phyloP scores from a whole-genome alignment of 306 rosid species.

The Gleditsia sinensis region DNA sequence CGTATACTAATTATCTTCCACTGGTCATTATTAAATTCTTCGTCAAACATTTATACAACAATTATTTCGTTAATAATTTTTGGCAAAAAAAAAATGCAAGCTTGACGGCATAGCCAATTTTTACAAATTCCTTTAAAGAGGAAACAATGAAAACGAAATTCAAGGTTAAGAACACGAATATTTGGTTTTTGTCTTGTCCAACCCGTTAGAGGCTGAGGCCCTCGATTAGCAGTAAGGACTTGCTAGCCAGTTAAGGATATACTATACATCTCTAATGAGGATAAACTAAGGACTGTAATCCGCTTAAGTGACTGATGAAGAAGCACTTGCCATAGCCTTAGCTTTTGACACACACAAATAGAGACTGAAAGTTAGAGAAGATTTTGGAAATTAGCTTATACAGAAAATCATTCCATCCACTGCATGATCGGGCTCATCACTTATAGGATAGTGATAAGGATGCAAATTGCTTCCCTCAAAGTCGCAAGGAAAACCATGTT shows the following conservation, averaged over 20 bases:
- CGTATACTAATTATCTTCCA: too few relatives aligned
- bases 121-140: too few relatives aligned
- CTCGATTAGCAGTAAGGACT: not conserved
- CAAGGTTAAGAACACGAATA: too few relatives aligned
- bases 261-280: not conserved
- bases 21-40: too few relatives aligned
- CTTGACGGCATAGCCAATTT: too few relatives aligned
- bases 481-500: slow-evolving; percentile 45
- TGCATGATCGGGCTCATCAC: slow-evolving; percentile 49
- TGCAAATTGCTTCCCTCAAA: slow-evolving; percentile 35
- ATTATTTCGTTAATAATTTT: too few relatives aligned
- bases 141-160: too few relatives aligned
- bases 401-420: slow-evolving; percentile 47
- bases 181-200: not conserved
- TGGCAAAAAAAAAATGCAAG: too few relatives aligned
- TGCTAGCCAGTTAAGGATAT: not conserved
- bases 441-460: slow-evolving; percentile 39
- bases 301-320: too few relatives aligned
- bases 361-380: not conserved
- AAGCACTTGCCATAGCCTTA: too few relatives aligned
- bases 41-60: too few relatives aligned
- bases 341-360: not conserved
- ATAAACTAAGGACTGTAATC: not conserved
- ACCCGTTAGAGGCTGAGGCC: not conserved
- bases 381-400: slow-evolving; percentile 36